Evolutionary conservation across 176 grass and related monocot species (phyloP).

Genomic region (Raddia guianensis): DNA sequence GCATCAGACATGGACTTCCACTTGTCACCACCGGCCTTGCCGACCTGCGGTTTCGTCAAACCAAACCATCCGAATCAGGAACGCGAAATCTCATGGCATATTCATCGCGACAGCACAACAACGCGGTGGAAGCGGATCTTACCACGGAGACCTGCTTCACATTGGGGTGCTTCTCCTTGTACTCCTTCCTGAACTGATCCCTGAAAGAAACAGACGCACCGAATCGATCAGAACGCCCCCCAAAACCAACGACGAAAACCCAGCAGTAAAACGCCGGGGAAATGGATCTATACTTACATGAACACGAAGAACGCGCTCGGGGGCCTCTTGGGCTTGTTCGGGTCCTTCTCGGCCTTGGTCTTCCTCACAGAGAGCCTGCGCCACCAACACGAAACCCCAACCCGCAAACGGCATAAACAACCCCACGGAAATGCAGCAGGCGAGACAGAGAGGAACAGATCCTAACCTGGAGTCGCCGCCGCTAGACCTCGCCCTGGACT

Average conservation of each 20-base stretch:
- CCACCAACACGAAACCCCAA: background rate
- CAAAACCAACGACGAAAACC: background rate
- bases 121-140: background rate
- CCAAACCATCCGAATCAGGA: slow-evolving; percentile 17
- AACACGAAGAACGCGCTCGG: slow-evolving; percentile 92
- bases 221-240: slow-evolving; percentile 12
- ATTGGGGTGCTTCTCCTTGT: slow-evolving; percentile 82
- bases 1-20: slow-evolving; percentile 89
- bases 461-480: slow-evolving; percentile 50
- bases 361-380: slow-evolving; percentile 73
- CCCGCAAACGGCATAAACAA: background rate
- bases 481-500: slow-evolving; percentile 49
- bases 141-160: slow-evolving; percentile 81
- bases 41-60: slow-evolving; percentile 49
- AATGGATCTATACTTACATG: slow-evolving; percentile 50
- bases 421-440: background rate
- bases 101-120: background rate
- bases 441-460: background rate
- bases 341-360: slow-evolving; percentile 70
- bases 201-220: slow-evolving; percentile 7
- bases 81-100: background rate
- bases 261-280: background rate
- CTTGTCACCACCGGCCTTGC: slow-evolving; percentile 91
- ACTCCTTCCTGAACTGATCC: slow-evolving; percentile 87
- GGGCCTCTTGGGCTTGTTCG: slow-evolving; percentile 88